Evolutionary conservation across 2,329 filamentous ascomycete species (phyloP).

Genomic region (Ascochyta lentis): DNA sequence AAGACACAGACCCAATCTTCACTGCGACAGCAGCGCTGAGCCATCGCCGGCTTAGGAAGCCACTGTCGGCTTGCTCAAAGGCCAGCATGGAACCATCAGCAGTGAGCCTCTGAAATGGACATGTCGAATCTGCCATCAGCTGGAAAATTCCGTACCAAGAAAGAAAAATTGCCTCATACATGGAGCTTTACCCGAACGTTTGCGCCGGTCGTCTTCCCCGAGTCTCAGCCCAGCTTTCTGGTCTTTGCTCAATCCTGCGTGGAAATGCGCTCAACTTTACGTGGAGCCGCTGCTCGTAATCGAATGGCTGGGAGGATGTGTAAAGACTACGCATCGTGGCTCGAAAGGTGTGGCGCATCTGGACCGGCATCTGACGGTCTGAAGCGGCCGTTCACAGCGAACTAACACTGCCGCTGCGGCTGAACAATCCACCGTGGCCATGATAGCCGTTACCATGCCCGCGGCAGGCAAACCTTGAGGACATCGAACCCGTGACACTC

Average conservation of each 20-base stretch:
- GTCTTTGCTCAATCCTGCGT: background rate
- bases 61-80: background rate
- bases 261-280: background rate
- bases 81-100: background rate
- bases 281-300: background rate
- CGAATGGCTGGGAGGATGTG: background rate
- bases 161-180: slow-evolving; percentile 1
- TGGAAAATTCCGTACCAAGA: background rate
- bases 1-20: slow-evolving; percentile 14
- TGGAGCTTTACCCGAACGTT: background rate
- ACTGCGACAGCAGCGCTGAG: slow-evolving; percentile 9
- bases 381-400: background rate
- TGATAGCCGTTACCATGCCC: background rate
- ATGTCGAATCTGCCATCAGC: background rate
- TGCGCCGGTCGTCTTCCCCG: background rate
- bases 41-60: slow-evolving; percentile 8
- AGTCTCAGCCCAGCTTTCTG: background rate
- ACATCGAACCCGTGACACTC: background rate
- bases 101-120: background rate
- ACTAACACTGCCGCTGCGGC: background rate
- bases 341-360: slow-evolving; percentile 7
- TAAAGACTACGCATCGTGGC: background rate
- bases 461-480: background rate
- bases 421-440: background rate
- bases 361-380: slow-evolving; percentile 1